phyloP scores from a whole-genome alignment of 768 basidiomycete genomes.

The Coprinellus micaceus region DNA sequence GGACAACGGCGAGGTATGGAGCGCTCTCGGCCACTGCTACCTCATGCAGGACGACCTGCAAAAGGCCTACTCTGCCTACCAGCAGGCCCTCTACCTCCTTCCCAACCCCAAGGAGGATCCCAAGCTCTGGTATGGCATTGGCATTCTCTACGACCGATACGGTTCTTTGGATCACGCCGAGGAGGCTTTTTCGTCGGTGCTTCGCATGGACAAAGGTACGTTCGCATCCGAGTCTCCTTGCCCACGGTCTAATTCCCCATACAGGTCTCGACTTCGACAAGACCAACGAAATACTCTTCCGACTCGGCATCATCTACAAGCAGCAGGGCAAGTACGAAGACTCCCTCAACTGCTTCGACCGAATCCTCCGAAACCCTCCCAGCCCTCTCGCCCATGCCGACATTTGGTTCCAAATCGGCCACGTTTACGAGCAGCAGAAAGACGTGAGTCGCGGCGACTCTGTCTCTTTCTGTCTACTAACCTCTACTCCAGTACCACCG shows the following conservation, averaged over 20 bases:
- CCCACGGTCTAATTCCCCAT: conserved; percentile 20
- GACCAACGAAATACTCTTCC: conserved; percentile 97
- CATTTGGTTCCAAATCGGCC: conserved; percentile 99
- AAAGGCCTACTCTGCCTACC: conserved; percentile 97
- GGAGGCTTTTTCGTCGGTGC: conserved; percentile 94
- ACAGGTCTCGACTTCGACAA: conserved; percentile 84
- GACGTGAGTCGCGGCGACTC: conserved; percentile 61
- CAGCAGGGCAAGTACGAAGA: conserved; percentile 94
- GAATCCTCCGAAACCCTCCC: conserved; percentile 93
- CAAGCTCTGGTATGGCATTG: conserved; percentile 99
- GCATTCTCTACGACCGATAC: conserved; percentile 97
- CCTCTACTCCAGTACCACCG: conserved; percentile 60
- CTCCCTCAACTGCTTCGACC: conserved; percentile 89
- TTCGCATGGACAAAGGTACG: conserved; percentile 94
- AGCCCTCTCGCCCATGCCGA: conserved; percentile 94
- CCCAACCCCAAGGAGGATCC: conserved; percentile 98
- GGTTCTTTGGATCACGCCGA: conserved; percentile 98
- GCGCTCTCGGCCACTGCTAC: conserved; percentile 94
- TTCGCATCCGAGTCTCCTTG: conserved; percentile 19
- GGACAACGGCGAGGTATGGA: conserved; percentile 99
- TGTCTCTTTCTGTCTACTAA: conserved; percentile 3
- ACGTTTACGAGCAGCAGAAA: conserved; percentile 96
- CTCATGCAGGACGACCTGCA: conserved; percentile 99
- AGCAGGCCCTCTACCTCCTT: conserved; percentile 93
- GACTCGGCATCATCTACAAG: conserved; percentile 98